Base-by-base conservation (phyloP, 2,329 filamentous ascomycete genomes). In the Colletotrichum liriopes region DNA sequence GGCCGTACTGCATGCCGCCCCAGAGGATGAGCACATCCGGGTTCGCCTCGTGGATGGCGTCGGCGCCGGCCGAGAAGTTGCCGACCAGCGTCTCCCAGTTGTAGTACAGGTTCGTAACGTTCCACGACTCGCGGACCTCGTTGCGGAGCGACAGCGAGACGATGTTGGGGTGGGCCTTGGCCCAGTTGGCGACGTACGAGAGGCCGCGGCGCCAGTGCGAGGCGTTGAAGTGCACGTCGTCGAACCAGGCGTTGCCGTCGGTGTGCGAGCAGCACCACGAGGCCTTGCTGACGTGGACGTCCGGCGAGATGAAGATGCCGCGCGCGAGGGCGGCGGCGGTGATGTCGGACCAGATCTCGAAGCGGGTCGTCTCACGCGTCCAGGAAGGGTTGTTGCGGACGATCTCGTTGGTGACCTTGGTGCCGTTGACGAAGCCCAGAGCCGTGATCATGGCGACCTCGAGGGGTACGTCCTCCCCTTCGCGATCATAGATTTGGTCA, bases 171-270 rank as follows among this genome's bases (percentile, higher is more conserved):
- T 85, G 84, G 16, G 75, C 74, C 51, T 81, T 77, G 12, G 83
- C 82, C 82, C 85, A 86, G 23, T 79, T 73, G 69, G 76, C 84
- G 78, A 91, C 89, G 76, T 86, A 89, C 1, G 82, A 79, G 43
- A 89, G 82, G 2, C 88, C 89, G 26, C 89, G 84, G 51, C 83
- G 83, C 89, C 89, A 91, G 32, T 87, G 87, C 1, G 79, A 78
- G 0, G 86, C 82, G 72, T 87, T 78, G 77, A 91, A 91, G 75
- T 86, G 81, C 8, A 84, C 81, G 77, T 91, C 88, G 54, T 86
- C 86, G 77, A 89, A 89, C 87, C 87, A 89, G 54, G 84, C 80
- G 75, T 88, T 88, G 35, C 86, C 87, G 74, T 89, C 87, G 0
- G 78, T 80, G 65, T 83, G 82, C 37, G 79, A 82, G 75, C 87